Evolutionary conservation across 306 rosid species (phyloP), one percentile per base, ranked within the genome.

Genomic region (Cicer judaicum): DNA sequence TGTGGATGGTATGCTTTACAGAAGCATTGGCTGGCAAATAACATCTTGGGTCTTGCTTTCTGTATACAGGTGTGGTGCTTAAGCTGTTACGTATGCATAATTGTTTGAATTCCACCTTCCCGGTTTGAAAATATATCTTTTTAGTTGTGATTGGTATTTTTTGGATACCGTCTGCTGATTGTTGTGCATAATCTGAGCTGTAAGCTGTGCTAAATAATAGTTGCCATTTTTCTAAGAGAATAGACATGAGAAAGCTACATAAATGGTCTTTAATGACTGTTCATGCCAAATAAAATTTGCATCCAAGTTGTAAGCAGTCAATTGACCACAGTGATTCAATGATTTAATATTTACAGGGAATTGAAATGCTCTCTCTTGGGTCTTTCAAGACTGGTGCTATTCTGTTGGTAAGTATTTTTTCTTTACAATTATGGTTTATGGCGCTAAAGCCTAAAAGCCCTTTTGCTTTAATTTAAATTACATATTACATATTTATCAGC

Each of bases 351-450:
- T 76, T 84, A 39, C 92, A 94, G 99, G 97, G 99, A 85, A 92
- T 92, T 74, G 99, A 95, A 90, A 92, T 95, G 99, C 98, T 95
- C 67, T 95, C 99, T 85, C 96, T 95, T 53, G 99, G 99, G 44
- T 95, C 99, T 75, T 95, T 95, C 84, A 95, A 92, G 89, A 92
- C 98, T 47, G 98, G 99, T 71, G 99, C 96, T 82, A 95, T 90
- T 78, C 98, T 95, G 46, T 88, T 95, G 95, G 99, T 95, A 86
- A 84, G 87, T 71, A 18, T 70, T 53, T 57, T 34, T 21, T 11
- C 41, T 21, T 42, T 44, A 47, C 16, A 7, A 24, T 34, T 55
- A 21, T 62, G 36, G 68, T 57, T 73, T 14, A 36, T 74, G 70
- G 38, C 49, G 60, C 69, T 64, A 12, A 29, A 29, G 36, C 36